Base-by-base conservation (phyloP, 805 yeast species). In the Candida palmyrensis region DNA sequence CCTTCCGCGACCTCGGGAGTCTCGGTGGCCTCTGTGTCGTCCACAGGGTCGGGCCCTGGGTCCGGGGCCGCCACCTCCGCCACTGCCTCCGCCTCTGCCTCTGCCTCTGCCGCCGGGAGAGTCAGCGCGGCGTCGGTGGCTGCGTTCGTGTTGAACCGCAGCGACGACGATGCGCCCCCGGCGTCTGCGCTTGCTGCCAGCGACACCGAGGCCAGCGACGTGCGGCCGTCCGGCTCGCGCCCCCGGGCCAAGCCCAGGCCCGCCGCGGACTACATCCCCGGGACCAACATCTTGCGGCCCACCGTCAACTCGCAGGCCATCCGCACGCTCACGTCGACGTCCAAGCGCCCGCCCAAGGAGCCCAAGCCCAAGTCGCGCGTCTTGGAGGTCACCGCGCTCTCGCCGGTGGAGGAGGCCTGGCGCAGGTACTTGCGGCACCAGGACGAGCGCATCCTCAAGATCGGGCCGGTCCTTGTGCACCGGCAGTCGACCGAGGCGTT, bases 361-460 rank as follows among this genome's bases (percentile, higher is more conserved):
- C 4, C 42, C 16, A 48, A 48, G 29, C 41, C 53, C 4, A 47
- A 52, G 31, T 48, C 65, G 5, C 55, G 49, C 29, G 44, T 57
- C 2, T 34, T 62, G 43, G 62, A 66, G 12, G 57, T 71, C 0
- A 59, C 73, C 0, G 72, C 79, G 6, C 51, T 73, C 55, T 63
- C 73, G 1, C 62, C 72, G 11, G 44, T 77, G 6, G 88, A 82
- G 47, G 51, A 68, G 25, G 73, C 77, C 12, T 82, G 86, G 82
- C 63, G 65, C 5, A 61, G 65, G 25, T 77, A 61, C 45, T 55
- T 82, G 40, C 59, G 54, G 15, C 74, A 71, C 45, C 55, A 66
- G 1, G 77, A 78, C 32, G 92, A 82, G 47, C 62, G 87, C 36
- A 68, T 82, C 1, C 36, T 79, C 30, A 74, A 68, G 39, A 69